These are phyloP conservation scores for Diaporthe ilicicola DNA, from an alignment of 2,329 filamentous ascomycete species.

Conservation along the genomic window DNA sequence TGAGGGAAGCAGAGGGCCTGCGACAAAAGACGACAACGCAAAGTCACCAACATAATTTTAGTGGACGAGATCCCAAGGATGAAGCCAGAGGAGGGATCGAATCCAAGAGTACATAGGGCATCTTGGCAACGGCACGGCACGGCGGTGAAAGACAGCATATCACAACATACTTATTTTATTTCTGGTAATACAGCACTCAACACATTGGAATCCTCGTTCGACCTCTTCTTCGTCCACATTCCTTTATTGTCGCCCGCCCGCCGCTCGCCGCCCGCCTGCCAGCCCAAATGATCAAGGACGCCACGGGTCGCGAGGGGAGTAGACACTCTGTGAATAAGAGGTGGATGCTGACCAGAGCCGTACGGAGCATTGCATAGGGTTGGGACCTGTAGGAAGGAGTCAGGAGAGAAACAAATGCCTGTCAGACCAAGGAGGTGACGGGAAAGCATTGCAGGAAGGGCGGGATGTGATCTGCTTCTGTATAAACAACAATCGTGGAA, in stretches of 20 bases:
- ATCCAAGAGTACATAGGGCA: slow-evolving; percentile 33
- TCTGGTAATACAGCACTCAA: slow-evolving; percentile 33
- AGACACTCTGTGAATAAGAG: neutral
- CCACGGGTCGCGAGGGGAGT: neutral
- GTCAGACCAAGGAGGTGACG: neutral
- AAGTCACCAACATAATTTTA: slow-evolving; percentile 33
- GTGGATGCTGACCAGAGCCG: neutral
- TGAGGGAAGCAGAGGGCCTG: slow-evolving; percentile 1
- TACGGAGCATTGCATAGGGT: slow-evolving; percentile 1
- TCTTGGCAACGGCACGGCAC: slow-evolving; percentile 32
- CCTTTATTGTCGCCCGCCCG: slow-evolving; percentile 4
- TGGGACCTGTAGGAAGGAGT: neutral
- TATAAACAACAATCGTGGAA: slow-evolving; percentile 33
- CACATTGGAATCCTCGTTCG: slow-evolving; percentile 23
- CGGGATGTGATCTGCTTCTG: slow-evolving; percentile 33
- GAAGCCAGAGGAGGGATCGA: slow-evolving; percentile 10
- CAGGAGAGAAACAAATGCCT: neutral
- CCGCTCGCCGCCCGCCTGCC: neutral
- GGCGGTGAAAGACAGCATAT: slow-evolving; percentile 27
- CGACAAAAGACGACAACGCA: slow-evolving; percentile 28
- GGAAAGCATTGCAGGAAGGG: neutral
- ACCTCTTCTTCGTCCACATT: slow-evolving; percentile 11
- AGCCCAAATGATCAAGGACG: neutral
- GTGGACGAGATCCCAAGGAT: slow-evolving; percentile 21
- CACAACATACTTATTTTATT: slow-evolving; percentile 35